These are phyloP conservation scores for Fusarium domesticum DNA, from an alignment of 2,329 filamentous ascomycete species.

Conservation along the genomic window DNA sequence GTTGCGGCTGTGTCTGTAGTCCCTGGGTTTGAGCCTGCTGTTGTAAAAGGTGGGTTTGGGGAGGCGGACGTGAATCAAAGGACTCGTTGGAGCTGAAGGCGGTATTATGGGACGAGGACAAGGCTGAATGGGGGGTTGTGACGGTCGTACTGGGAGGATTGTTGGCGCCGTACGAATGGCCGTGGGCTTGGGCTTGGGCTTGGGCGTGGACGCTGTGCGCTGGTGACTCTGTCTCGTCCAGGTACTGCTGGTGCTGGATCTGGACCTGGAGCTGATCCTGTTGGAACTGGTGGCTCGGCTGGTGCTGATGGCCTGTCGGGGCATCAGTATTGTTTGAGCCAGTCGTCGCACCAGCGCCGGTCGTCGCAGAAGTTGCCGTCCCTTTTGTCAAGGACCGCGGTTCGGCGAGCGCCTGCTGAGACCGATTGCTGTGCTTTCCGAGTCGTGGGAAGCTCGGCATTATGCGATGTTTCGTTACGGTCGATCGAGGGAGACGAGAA, in stretches of 20 bases:
- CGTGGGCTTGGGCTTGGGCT: constrained; percentile 4
- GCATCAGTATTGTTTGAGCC: constrained; percentile 17
- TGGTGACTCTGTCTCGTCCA: constrained; percentile 30
- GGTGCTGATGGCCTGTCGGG: constrained; percentile 17
- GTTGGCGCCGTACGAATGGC: constrained; percentile 19
- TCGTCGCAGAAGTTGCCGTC: constrained; percentile 19
- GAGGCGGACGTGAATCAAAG: constrained; percentile 36
- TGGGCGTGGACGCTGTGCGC: constrained; percentile 24
- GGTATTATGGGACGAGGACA: constrained; percentile 38
- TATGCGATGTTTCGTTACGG: constrained; percentile 22
- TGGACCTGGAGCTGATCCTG: constrained; percentile 12
- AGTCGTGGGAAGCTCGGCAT: constrained; percentile 56
- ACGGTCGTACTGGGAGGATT: constrained; percentile 19
- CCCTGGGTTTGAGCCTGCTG: constrained; percentile 21
- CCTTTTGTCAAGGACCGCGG: constrained; percentile 35
- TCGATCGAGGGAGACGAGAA: constrained; percentile 10
- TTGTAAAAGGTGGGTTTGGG: constrained; percentile 28
- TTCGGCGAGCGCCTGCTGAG: constrained; percentile 54
- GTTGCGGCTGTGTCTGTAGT: constrained; percentile 31
- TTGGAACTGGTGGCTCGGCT: constrained; percentile 19
- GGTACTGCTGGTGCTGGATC: constrained; percentile 18
- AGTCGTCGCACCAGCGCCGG: constrained; percentile 24
- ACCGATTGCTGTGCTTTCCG: constrained; percentile 55
- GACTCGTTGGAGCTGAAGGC: constrained; percentile 48
- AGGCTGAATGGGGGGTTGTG: constrained; percentile 44